Base-by-base conservation (phyloP, 345 rosid species). In the Psidium friedrichsthalianum region DNA sequence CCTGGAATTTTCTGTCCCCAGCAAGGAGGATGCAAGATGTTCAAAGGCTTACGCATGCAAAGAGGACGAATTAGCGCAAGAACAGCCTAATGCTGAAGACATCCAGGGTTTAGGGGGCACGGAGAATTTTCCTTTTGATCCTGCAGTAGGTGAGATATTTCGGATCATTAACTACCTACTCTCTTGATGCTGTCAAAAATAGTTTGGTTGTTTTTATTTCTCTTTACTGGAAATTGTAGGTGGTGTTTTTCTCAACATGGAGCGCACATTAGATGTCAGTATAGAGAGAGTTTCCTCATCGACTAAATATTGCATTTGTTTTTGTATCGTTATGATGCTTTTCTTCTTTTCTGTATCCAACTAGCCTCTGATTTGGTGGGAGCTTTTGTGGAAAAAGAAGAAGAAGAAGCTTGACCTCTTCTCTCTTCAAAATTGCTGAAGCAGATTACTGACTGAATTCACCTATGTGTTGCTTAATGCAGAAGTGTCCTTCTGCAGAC, bases 401-500 rank as follows among this genome's bases (percentile, higher is more conserved):
- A 15, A 52, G 54, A 29, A 52, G 18, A 82, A 53, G 22, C 59
- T 51, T 82, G 32, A 53, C 55, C 20, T 24, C 16, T 29, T 12
- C n/a, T 82, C 47, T 53, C 22, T 51, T 51, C 42, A 82, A 36
- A 82, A 82, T 55, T 51, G 83, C 83, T 29, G 59, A 42, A 44
- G 36, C 56, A 53, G 25, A 24, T 27, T 40, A 51, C 82, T 85
- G 25, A 56, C 36, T 4, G 15, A 64, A 82, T 16, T 36, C 24
- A 6, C 87, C 52, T 44, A 49, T 56, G 29, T 86, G 24, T 54
- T 87, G 85, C 86, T 90, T 90, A 90, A 85, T 89, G 95, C 92
- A 83, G 94, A 95, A 89, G 86, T 91, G 58, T 94, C 95, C 90
- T 93, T 93, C 85, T 95, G 94, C 92, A 92, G 91, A 87, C 94